Evolutionary conservation across 345 rosid species (phyloP).

Genomic region (Alliaria petiolata): DNA sequence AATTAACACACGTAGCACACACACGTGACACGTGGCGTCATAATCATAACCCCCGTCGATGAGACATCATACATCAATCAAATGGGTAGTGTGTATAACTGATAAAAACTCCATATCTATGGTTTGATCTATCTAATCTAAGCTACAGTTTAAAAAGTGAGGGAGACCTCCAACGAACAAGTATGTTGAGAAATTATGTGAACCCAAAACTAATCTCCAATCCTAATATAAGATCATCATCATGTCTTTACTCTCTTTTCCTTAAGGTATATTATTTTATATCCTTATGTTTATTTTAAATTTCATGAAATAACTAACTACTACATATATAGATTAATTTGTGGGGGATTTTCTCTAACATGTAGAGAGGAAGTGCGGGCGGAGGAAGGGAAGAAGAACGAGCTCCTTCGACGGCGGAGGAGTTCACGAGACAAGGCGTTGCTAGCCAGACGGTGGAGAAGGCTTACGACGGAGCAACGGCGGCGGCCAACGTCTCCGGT

Average conservation of each 20-base stretch:
- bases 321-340: neutral
- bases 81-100: neutral
- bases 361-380: slow-evolving; percentile 29
- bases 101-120: neutral
- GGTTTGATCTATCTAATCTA: neutral
- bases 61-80: slow-evolving; percentile 6
- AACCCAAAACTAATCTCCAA: neutral
- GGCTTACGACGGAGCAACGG: slow-evolving; percentile 29
- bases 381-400: slow-evolving; percentile 33
- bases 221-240: neutral
- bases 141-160: too few species aligned
- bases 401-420: slow-evolving; percentile 48
- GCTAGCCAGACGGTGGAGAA: slow-evolving; percentile 40
- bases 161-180: neutral
- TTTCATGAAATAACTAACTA: neutral
- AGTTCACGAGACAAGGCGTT: slow-evolving; percentile 38
- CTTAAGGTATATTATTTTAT: slow-evolving; percentile 2
- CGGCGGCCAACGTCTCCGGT: slow-evolving; percentile 16
- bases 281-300: neutral
- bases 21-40: slow-evolving; percentile 23
- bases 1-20: neutral
- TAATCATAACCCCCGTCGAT: neutral
- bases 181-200: slow-evolving; percentile 15
- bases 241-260: slow-evolving; percentile 17
- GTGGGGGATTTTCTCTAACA: neutral